Evolutionary conservation across 805 yeast genomes (phyloP), one percentile per base, ranked within the genome.

Genomic region (Lipomyces japonicus): DNA sequence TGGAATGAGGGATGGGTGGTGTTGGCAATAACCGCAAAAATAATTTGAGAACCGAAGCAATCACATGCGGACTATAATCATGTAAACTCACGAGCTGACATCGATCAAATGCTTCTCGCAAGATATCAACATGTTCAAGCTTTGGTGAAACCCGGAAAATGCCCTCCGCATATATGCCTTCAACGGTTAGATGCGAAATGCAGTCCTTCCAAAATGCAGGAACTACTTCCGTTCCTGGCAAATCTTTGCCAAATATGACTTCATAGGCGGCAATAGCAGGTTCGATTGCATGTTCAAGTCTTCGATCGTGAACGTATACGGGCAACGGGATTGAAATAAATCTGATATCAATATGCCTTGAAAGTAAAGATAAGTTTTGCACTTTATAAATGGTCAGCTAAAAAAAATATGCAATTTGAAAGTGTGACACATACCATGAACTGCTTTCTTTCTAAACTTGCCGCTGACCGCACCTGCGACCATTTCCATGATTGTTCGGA

Each of bases 401-500:
- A n/a, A 16, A 24, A 2, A 12, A 26, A 9, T 31, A 34, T n/a
- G 19, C 9, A 5, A 7, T 5, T 12, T 7, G 10, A 25, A 28
- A 3, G 10, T 21, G 12, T 31, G 30, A 39, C 70, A 68, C 4
- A 71, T 59, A 28, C 81, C 74, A 60, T 78, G 80, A 14, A 75
- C 65, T 36, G 75, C 57, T 47, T 74, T 73, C 21, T 61, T 55
- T 35, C 63, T 56, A 61, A 74, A 71, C 55, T 79, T 80, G 48
- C 76, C 68, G 46, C 75, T 72, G 47, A 80, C 69, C 1, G 85
- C 81, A 61, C 82, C 84, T 48, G 81, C 74, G 51, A 86, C 70
- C 22, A 88, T 75, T 46, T 85, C 89, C 14, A 84, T 77, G 32
- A 87, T 76, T 0, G 95, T 82, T 60, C 88, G 79, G 24, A 87